Conservation (phyloP, 139 green algal genomes). For the Closterium sp. region DNA sequence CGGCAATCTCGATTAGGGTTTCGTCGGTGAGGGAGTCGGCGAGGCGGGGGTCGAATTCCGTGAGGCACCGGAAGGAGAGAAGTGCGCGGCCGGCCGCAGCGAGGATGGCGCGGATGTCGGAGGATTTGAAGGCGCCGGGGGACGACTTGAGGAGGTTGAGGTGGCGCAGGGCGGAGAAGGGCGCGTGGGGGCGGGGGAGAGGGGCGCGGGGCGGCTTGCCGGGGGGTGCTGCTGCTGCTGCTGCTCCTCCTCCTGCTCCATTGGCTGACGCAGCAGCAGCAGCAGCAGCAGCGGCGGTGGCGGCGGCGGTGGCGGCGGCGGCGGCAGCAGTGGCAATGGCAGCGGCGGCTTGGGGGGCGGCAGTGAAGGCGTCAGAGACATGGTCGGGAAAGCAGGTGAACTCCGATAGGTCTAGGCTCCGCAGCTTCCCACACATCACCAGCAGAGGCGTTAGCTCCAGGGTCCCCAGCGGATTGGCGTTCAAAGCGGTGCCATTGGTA, state of each 20-base stretch:
- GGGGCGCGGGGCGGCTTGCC: neutral
- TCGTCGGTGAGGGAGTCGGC: neutral
- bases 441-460: neutral
- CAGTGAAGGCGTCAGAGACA: neutral
- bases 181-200: neutral
- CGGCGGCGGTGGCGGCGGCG: too few relatives aligned
- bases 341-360: neutral
- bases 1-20: neutral
- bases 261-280: neutral
- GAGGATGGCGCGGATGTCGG: neutral
- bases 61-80: slow-evolving; percentile 7
- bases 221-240: neutral
- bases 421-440: neutral
- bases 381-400: neutral
- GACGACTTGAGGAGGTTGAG: neutral
- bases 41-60: slow-evolving; percentile 11
- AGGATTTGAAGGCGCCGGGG: neutral
- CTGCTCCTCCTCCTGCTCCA: neutral
- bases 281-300: too few relatives aligned
- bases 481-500: too few relatives aligned
- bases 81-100: neutral
- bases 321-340: neutral
- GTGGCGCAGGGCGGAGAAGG: neutral
- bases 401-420: neutral
- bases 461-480: neutral